These are phyloP conservation scores for Eremochloa ophiuroides DNA, from an alignment of 176 grass and related monocot species.

Conservation along the genomic window DNA sequence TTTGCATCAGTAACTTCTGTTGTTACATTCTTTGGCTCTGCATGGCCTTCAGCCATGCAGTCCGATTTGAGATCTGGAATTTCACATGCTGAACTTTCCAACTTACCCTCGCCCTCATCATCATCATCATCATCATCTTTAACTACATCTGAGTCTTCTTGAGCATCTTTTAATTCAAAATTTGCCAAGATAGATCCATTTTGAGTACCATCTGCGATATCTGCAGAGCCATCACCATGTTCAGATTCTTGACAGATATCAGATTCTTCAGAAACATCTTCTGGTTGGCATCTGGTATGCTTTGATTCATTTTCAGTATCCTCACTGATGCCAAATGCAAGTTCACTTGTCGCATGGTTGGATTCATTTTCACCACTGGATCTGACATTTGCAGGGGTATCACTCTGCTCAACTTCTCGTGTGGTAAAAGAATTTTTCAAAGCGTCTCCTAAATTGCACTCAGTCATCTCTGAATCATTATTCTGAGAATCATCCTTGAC, in stretches of 20 bases:
- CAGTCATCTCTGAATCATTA: not conserved
- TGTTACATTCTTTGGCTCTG: too few species aligned
- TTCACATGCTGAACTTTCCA: not conserved
- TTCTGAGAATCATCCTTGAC: not conserved
- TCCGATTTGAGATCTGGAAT: too few species aligned
- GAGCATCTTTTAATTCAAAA: not conserved
- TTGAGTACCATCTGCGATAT: constrained; percentile 1
- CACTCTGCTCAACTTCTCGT: not conserved
- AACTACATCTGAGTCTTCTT: not conserved
- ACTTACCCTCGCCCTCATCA: not conserved
- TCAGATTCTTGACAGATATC: constrained; percentile 9
- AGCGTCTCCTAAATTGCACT: not conserved
- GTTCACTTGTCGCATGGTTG: not conserved
- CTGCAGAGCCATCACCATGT: not conserved
- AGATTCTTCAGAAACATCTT: constrained; percentile 25
- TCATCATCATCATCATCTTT: not conserved
- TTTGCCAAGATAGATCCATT: not conserved
- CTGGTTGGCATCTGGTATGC: not conserved
- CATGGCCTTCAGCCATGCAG: too few species aligned
- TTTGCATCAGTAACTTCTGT: constrained; percentile 16
- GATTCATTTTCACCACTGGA: not conserved
- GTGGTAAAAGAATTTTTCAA: not conserved
- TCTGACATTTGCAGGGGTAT: not conserved
- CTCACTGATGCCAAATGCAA: not conserved
- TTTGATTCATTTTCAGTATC: not conserved